Base-by-base conservation (phyloP, 768 basidiomycete species). In the Lactarius sp. region DNA sequence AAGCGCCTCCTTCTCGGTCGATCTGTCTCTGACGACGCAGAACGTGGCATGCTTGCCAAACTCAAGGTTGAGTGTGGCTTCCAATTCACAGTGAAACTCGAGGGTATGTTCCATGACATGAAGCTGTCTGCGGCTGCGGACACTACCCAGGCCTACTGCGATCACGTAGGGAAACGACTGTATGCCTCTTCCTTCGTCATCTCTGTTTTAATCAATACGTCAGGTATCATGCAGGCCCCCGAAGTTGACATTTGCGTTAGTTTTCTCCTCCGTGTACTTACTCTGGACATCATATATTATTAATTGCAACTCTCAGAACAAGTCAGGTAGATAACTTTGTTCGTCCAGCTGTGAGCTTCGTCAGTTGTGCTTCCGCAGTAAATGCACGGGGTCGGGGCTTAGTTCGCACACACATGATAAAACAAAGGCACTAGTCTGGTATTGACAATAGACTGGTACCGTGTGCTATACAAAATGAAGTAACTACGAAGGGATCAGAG, bases 1-100 rank as follows among this genome's bases (percentile, higher is more conserved):
- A 92, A 94, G 72, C 92, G 97, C 39, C 81, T 99, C 12, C 81
- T 98, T 36, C 82, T 84, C 34, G 85, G 84, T 10, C 87, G 95
- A 18, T 96, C 94, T 20, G 85, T 95, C 7, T 97, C 94, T 0
- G 97, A 99, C 69, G 97, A 99, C 74, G 95, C 97, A 3, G 97
- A 99, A 72, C 88, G 91, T 52, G 92, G 90, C 62, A 97, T 99
- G 94, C 83, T 99, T 1, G 88, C 93, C 52, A 98, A 97, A 75
- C 85, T 99, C 70, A 98, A 98, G 77, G 83, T 96, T 27, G 96
- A 98, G 76, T 95, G 91, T 70, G 96, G 96, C 7, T 88, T 87
- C 69, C 93, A 96, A 72, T 99, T 98, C 75, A 98, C 97, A 1
- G 93, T 96, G 75, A 95, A 95, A 73, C 79, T 98, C n/a, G n/a